These are phyloP conservation scores for Solanum infundibuliforme DNA, from an alignment of 257 asterid species.

Conservation along the genomic window DNA sequence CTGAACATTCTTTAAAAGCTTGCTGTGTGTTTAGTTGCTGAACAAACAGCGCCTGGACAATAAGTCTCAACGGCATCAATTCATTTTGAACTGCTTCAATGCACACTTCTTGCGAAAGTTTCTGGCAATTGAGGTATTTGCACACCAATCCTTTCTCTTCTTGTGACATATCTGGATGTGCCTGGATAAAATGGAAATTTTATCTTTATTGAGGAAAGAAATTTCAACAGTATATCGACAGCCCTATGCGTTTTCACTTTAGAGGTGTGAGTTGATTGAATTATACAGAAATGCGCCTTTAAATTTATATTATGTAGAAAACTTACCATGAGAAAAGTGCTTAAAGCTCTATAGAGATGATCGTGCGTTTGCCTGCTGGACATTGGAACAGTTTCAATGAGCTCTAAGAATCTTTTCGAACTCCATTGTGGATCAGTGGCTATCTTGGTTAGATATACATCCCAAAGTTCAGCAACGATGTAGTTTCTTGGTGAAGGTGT, in stretches of 20 bases:
- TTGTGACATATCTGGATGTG: conserved; percentile 41
- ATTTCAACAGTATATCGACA: neutral
- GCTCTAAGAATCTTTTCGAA: conserved; percentile 31
- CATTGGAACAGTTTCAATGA: conserved; percentile 46
- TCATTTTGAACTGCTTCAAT: conserved; percentile 66
- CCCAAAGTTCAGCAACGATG: conserved; percentile 54
- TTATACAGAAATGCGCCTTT: neutral
- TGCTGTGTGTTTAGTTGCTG: conserved; percentile 68
- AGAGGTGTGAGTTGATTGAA: neutral
- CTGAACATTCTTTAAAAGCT: conserved; percentile 54
- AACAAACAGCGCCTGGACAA: conserved; percentile 67
- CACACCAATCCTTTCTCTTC: conserved; percentile 52
- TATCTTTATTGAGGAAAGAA: neutral
- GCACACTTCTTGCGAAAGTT: conserved; percentile 52
- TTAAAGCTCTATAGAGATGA: conserved; percentile 49
- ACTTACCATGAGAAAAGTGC: conserved; percentile 39
- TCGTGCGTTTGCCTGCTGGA: conserved; percentile 55
- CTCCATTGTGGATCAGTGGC: conserved; percentile 30
- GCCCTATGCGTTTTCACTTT: neutral
- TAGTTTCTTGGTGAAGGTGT: conserved; percentile 17
- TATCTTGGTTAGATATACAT: conserved; percentile 36
- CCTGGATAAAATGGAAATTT: conserved; percentile 11
- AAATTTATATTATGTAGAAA: neutral
- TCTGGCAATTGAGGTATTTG: conserved; percentile 62
- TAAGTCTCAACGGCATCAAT: conserved; percentile 55